Evolutionary conservation across 2,329 filamentous ascomycete species (phyloP), one percentile per base, ranked within the genome.

Genomic region (Trichoderma simmonsii): DNA sequence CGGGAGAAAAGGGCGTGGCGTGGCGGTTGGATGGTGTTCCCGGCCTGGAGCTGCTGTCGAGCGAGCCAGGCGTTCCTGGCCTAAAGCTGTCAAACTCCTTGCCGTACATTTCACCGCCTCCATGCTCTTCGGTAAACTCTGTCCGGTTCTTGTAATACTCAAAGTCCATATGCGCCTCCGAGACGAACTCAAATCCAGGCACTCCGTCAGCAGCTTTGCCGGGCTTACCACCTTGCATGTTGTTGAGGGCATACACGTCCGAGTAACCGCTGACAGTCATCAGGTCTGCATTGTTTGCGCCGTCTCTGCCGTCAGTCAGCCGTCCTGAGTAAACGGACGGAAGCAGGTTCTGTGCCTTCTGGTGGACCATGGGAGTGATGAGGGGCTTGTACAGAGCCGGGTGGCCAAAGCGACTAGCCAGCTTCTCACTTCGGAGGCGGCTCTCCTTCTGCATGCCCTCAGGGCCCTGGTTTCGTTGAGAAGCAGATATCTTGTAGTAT

Each of bases 331-430:
- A 98, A 64, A 99, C 87, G 57, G 92, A 89, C n/a, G 92, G 91
- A 11, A 99, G 87, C 54, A 96, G 87, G 72, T 96, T 94, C 77
- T 96, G 93, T 3, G 94, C 93, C 81, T 93, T 97, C 69, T 93
- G 92, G 77, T 97, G 92, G 4, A 98, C 95, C 95, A 98, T 98
- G 3, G 95, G 95, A 0, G 94, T 97, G 76, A 95, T 95, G 24
- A 98, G 86, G 4, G 93, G 92, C 81, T 92, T 93, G 84, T 96
- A 97, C 18, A 98, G 86, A 5, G 93, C 94, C 1, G 95, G 96
- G 79, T 99, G 94, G 2, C 94, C 95, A 79, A 98, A 99, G 30
- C 93, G 88, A 28, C 90, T 90, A 73, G 88, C 92, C 70, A 94
- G 88, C 77, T 88, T 92, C 80, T 92, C 94, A 79, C 82, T 91